Evolutionary conservation across 2,329 filamentous ascomycete species (phyloP).

Genomic region (Claviceps maximensis): DNA sequence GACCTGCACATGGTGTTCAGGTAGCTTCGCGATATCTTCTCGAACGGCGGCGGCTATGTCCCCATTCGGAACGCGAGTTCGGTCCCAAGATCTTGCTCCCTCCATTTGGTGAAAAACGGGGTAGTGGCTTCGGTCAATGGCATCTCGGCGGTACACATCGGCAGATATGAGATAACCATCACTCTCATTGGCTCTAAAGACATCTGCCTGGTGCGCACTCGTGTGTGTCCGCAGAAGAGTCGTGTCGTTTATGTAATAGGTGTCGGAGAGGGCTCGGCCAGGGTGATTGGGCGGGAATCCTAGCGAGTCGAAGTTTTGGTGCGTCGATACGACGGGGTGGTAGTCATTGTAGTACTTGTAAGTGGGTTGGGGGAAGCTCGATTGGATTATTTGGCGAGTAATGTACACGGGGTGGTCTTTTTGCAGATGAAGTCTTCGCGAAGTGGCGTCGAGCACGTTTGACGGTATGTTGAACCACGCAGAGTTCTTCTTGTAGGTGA

Average conservation of each 20-base stretch:
- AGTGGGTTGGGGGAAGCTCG: slow-evolving; percentile 60
- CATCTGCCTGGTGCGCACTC: slow-evolving; percentile 78
- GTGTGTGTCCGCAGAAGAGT: slow-evolving; percentile 89
- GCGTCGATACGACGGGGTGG: slow-evolving; percentile 69
- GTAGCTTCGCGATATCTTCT: slow-evolving; percentile 57
- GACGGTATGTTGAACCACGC: slow-evolving; percentile 73
- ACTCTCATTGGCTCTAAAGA: slow-evolving; percentile 58
- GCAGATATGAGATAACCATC: slow-evolving; percentile 82
- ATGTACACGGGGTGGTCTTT: slow-evolving; percentile 82
- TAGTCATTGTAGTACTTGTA: slow-evolving; percentile 69
- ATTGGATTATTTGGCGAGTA: slow-evolving; percentile 84
- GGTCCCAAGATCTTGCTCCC: slow-evolving; percentile 80
- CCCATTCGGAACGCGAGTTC: slow-evolving; percentile 40
- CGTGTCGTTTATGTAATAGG: slow-evolving; percentile 81
- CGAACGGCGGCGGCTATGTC: slow-evolving; percentile 53
- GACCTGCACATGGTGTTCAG: slow-evolving; percentile 61
- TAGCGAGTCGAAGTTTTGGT: slow-evolving; percentile 93
- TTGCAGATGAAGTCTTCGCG: slow-evolving; percentile 76
- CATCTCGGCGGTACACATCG: slow-evolving; percentile 91
- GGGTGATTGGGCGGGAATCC: slow-evolving; percentile 82
- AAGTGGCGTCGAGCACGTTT: slow-evolving; percentile 61
- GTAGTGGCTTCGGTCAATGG: slow-evolving; percentile 89
- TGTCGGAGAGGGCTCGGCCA: slow-evolving; percentile 76
- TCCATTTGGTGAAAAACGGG: slow-evolving; percentile 99
- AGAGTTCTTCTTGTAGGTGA: slow-evolving; percentile 52